These are phyloP conservation scores for Alliaria petiolata DNA, from an alignment of 345 rosid species.

Conservation along the genomic window DNA sequence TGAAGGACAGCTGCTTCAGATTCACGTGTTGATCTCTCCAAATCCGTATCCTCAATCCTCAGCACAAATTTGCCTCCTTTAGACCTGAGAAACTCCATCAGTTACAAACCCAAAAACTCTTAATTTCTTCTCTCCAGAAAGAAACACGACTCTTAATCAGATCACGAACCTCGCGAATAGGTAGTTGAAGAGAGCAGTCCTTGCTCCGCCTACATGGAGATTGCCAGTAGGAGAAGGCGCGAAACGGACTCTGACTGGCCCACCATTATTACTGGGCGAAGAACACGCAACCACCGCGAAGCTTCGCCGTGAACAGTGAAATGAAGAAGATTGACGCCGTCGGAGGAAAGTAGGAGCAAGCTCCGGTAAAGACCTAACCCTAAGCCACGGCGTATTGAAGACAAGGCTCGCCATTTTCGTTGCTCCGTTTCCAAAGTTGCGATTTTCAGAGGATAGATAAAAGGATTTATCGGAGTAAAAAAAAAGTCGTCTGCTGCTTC, in stretches of 20 bases:
- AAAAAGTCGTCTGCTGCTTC: constrained; percentile 14
- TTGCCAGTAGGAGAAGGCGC: constrained; percentile 98
- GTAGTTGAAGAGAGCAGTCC: constrained; percentile 96
- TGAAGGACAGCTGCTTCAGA: constrained; percentile 90
- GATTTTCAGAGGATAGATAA: constrained; percentile 23
- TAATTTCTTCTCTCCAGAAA: background rate
- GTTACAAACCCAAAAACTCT: background rate
- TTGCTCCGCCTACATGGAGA: constrained; percentile 95
- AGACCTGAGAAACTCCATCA: constrained; percentile 45
- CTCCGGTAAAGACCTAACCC: constrained; percentile 47
- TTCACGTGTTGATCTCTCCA: constrained; percentile 88
- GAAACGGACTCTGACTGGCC: constrained; percentile 76
- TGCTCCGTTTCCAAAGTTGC: background rate
- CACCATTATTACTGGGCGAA: constrained; percentile 9
- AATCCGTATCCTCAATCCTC: constrained; percentile 91
- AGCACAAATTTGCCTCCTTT: constrained; percentile 87
- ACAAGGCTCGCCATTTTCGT: constrained; percentile 49
- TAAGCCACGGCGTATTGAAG: constrained; percentile 49
- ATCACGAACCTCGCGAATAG: constrained; percentile 69
- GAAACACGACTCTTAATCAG: background rate
- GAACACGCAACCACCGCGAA: constrained; percentile 30
- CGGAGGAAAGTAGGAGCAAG: constrained; percentile 28
- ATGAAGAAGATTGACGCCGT: constrained; percentile 12
- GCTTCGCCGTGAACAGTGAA: constrained; percentile 12
- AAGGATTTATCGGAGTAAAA: constrained; percentile 7